These are phyloP conservation scores for Leccinum colubrinum DNA, from an alignment of 1,284 basidiomycete species.

Conservation along the genomic window DNA sequence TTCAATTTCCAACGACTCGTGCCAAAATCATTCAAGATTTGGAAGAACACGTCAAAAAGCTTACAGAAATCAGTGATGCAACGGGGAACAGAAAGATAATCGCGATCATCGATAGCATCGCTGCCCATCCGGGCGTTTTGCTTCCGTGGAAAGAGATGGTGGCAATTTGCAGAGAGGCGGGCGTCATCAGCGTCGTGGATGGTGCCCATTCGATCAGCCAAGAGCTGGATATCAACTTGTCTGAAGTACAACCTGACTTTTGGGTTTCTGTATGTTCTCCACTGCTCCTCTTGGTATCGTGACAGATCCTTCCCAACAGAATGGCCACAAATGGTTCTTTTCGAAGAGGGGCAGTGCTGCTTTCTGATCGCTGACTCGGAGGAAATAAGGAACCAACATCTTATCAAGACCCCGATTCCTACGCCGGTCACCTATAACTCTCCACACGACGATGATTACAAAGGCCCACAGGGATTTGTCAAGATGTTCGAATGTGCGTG, in stretches of 20 bases:
- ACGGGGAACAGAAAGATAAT: constrained; percentile 52
- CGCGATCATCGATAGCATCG: constrained; percentile 75
- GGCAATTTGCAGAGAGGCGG: constrained; percentile 64
- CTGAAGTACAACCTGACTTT: constrained; percentile 67
- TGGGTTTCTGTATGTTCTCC: constrained; percentile 63
- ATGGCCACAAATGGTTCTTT: constrained; percentile 85
- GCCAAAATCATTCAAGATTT: constrained; percentile 53
- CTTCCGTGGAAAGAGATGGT: constrained; percentile 84
- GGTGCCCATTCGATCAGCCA: constrained; percentile 85
- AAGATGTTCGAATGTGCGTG: too few relatives aligned
- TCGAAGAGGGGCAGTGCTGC: constrained; percentile 67
- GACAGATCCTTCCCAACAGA: constrained; percentile 37
- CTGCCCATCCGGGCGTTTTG: constrained; percentile 62
- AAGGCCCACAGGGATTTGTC: too few relatives aligned
- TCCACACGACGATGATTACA: too few relatives aligned
- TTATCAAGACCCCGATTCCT: too few relatives aligned
- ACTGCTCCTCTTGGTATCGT: not conserved
- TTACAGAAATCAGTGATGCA: not conserved
- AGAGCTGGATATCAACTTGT: constrained; percentile 59
- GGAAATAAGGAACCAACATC: too few relatives aligned
- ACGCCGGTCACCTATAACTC: too few relatives aligned
- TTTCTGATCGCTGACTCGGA: not conserved
- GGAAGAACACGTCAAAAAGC: constrained; percentile 40
- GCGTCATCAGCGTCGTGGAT: constrained; percentile 73
- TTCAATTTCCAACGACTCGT: constrained; percentile 67